phyloP scores from a whole-genome alignment of 1,139 yeast species.

The Hemisphaericaspora lyxosophila region DNA sequence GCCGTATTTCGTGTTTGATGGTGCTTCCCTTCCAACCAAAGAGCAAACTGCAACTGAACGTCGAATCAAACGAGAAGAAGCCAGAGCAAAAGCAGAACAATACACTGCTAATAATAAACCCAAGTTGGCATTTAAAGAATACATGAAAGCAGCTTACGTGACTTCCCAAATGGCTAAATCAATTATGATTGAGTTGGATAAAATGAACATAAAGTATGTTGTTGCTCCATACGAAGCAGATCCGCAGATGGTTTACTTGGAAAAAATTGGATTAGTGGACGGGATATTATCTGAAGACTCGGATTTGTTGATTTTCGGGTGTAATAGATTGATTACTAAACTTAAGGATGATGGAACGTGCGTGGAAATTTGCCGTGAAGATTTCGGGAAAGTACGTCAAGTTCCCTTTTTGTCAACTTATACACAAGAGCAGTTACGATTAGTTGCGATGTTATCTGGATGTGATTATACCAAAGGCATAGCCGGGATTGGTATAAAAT shows the following conservation, averaged over 20 bases:
- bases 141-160: constrained; percentile 79
- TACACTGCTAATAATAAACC: constrained; percentile 52
- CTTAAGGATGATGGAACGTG: constrained; percentile 76
- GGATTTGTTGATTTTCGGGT: constrained; percentile 88
- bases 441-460: constrained; percentile 86
- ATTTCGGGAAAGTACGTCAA: constrained; percentile 47
- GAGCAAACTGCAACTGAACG: constrained; percentile 71
- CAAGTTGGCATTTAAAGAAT: constrained; percentile 63
- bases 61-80: constrained; percentile 53
- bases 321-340: constrained; percentile 73
- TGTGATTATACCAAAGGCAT: constrained; percentile 94
- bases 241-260: constrained; percentile 92
- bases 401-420: constrained; percentile 48
- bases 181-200: constrained; percentile 69
- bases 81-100: constrained; percentile 54
- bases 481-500: constrained; percentile 75
- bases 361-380: constrained; percentile 60
- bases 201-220: constrained; percentile 60
- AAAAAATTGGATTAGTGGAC: constrained; percentile 69
- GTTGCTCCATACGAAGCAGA: constrained; percentile 99
- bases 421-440: constrained; percentile 59
- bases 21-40: constrained; percentile 82
- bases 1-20: constrained; percentile 93
- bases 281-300: constrained; percentile 95
- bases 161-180: constrained; percentile 91